phyloP scores from a whole-genome alignment of 164 flowering plant species.

The Liquidambar formosana region DNA sequence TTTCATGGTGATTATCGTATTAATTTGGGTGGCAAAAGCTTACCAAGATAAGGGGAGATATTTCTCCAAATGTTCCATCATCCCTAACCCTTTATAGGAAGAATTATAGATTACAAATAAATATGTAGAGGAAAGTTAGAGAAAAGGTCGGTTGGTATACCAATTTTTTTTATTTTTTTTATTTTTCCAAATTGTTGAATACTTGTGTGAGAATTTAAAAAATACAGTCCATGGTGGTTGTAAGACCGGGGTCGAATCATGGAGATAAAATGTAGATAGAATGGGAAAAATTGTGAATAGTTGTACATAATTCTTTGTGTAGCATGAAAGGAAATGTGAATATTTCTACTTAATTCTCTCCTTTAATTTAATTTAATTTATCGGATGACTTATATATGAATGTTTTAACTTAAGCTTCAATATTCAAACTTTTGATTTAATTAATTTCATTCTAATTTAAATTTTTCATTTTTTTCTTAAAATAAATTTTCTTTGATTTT shows the following conservation, averaged over 20 bases:
- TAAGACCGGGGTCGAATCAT: background rate
- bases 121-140: background rate
- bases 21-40: conserved; percentile 39
- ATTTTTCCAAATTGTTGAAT: too few species aligned
- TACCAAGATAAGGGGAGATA: conserved; percentile 35
- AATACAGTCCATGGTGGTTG: background rate
- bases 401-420: too few species aligned
- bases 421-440: too few species aligned
- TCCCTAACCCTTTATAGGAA: conserved; percentile 4
- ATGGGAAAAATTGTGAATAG: background rate
- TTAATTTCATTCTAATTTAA: too few species aligned
- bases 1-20: conserved; percentile 35
- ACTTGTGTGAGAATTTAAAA: background rate
- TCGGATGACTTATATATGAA: too few species aligned
- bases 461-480: too few species aligned
- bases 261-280: background rate
- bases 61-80: conserved; percentile 24
- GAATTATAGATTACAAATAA: background rate
- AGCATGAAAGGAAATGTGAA: background rate
- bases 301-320: background rate
- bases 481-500: too few species aligned
- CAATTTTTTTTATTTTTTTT: too few species aligned
- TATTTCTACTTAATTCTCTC: too few species aligned
- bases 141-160: background rate
- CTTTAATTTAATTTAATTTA: too few species aligned